A percentile compares a stretch with the other conserved stretches of the same genome.
phyloP scores from a whole-genome alignment of 352 stramenopile genomes.

The Phytophthora hibernalis region DNA sequence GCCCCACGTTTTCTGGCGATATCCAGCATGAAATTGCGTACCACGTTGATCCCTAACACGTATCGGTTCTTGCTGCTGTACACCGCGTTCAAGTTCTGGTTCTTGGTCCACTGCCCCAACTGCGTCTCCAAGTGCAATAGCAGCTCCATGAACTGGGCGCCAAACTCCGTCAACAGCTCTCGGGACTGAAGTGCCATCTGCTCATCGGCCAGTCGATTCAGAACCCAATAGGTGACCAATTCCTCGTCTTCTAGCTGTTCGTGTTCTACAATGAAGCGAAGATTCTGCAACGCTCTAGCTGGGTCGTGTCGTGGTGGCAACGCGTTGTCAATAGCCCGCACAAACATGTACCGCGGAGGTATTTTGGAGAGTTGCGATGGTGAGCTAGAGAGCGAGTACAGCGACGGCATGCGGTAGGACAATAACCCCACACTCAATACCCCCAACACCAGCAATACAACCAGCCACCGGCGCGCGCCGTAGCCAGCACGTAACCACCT shows the following conservation, averaged over 20 bases:
- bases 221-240: slow-evolving; percentile 54
- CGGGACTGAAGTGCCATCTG: slow-evolving; percentile 35
- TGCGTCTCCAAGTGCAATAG: slow-evolving; percentile 38
- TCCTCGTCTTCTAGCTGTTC: slow-evolving; percentile 47
- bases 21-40: slow-evolving; percentile 57
- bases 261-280: slow-evolving; percentile 61
- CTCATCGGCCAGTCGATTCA: slow-evolving; percentile 56
- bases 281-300: slow-evolving; percentile 44
- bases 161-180: slow-evolving; percentile 45
- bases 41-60: slow-evolving; percentile 56
- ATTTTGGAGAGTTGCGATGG: background rate
- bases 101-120: slow-evolving; percentile 36
- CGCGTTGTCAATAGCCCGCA: slow-evolving; percentile 58
- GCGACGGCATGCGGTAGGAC: slow-evolving; percentile 27
- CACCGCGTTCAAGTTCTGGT: slow-evolving; percentile 43
- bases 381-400: slow-evolving; percentile 6
- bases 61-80: slow-evolving; percentile 64
- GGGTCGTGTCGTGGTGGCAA: slow-evolving; percentile 64
- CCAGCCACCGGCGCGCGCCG: slow-evolving; percentile 25
- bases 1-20: slow-evolving; percentile 42
- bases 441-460: slow-evolving; percentile 25
- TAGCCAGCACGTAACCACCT: background rate
- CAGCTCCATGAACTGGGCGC: slow-evolving; percentile 49
- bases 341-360: slow-evolving; percentile 41
- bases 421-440: slow-evolving; percentile 37